Base-by-base conservation (phyloP, 306 rosid genomes). In the Rosa chinensis region DNA sequence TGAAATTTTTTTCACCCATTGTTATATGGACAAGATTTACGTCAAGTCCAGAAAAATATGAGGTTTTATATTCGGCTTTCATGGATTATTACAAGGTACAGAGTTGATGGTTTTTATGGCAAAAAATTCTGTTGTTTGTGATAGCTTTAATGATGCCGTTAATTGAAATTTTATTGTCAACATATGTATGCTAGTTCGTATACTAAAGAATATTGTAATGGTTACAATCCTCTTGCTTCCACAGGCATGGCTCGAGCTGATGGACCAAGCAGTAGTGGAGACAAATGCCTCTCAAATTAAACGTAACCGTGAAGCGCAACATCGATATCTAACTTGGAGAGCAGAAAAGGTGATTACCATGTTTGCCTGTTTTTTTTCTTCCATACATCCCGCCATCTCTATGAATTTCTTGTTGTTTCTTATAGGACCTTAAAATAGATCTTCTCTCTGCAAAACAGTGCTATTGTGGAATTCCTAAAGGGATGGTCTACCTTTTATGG, bases 21-120 rank as follows among this genome's bases (percentile, higher is more conserved):
- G 97, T 94, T 85, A 89, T 94, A 84, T 94, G 99, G 99, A 88
- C 97, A 68, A 94, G 76, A 89, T 91, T 92, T 83, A 53, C 91
- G 13, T 87, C 97, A 44, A 92, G 85, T 73, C 79, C 84, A 49
- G 43, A 84, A 63, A 89, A 85, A 3, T 86, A 88, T 72, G 93
- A 92, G 61, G 61, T 81, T 62, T 81, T 94, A 70, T 88, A 82
- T 83, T 82, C 97, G 6, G 99, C 97, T 52, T 92, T 94, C 77
- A 70, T 66, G 87, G 99, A 94, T 80, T 94, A 90, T 83, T 94
- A 92, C 95, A 87, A 89, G 97, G 99, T 94, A 85, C 66, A 44
- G 8, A 56, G 61, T 75, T 23, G 70, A 42, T 40, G n/a, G 72
- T 53, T 37, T 55, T 80, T n/a, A 58, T 59, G 70, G 25, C 25